Percentiles rank a stretch among this genome's conserved stretches.
These are phyloP conservation scores for Metschnikowia sp. DNA, from an alignment of 805 yeast species.

Conservation along the genomic window DNA sequence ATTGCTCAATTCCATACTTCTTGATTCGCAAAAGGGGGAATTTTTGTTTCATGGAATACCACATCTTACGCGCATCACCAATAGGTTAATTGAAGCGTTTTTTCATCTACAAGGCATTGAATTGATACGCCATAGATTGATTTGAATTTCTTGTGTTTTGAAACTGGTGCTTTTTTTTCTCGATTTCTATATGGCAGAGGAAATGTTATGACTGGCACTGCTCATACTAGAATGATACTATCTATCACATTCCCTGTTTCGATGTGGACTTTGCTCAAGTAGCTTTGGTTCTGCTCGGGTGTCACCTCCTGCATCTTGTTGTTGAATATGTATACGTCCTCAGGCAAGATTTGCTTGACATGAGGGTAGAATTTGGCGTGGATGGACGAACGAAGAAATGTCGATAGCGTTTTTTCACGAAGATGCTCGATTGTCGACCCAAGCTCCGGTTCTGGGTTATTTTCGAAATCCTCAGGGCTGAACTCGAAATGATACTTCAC, in stretches of 20 bases:
- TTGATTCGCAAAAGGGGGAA: no score
- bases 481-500: constrained; percentile 70
- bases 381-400: constrained; percentile 45
- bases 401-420: constrained; percentile 51
- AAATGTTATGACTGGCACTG: background rate
- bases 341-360: constrained; percentile 4
- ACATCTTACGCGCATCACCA: no score
- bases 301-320: constrained; percentile 26
- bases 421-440: constrained; percentile 69
- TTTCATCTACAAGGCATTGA: no score
- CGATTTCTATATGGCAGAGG: background rate
- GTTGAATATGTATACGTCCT: constrained; percentile 30
- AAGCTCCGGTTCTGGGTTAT: constrained; percentile 55
- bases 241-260: constrained; percentile 44
- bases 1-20: no score
- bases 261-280: constrained; percentile 35
- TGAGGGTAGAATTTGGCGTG: constrained; percentile 18
- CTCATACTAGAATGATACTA: constrained; percentile 11
- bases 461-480: constrained; percentile 73
- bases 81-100: no score
- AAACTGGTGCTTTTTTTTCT: background rate
- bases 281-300: constrained; percentile 21
- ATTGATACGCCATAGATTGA: no score
- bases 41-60: no score
- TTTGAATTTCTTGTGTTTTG: no score